Evolutionary conservation across 306 rosid species (phyloP).

Genomic region (Trifolium subterraneum): DNA sequence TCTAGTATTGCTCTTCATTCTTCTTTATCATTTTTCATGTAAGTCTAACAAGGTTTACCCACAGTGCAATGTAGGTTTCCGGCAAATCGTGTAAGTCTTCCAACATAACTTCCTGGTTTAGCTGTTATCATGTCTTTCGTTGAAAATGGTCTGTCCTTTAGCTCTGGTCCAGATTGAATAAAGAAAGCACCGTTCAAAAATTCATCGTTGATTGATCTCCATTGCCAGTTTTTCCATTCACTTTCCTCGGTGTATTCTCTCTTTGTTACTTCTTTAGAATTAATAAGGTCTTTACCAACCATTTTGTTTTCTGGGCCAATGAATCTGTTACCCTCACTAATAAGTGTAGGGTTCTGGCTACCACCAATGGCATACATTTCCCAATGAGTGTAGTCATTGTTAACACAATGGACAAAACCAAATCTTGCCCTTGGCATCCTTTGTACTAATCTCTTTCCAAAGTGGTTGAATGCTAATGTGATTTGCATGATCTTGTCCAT

Average conservation of each 20-base stretch:
- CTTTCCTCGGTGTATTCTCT: conserved; percentile 54
- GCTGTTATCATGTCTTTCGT: conserved; percentile 55
- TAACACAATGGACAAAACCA: conserved; percentile 76
- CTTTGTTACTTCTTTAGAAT: conserved; percentile 47
- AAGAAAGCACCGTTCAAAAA: conserved; percentile 76
- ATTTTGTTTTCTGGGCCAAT: conserved; percentile 47
- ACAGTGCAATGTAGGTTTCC: conserved; percentile 53
- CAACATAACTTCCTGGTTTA: conserved; percentile 60
- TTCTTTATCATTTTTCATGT: background rate
- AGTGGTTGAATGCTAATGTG: conserved; percentile 85
- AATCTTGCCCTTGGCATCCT: conserved; percentile 79
- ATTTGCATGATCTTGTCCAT: conserved; percentile 71
- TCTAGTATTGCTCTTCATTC: background rate
- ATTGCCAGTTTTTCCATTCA: conserved; percentile 64
- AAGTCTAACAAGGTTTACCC: conserved; percentile 55
- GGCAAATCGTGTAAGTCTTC: conserved; percentile 55
- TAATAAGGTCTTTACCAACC: background rate
- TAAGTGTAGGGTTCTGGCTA: conserved; percentile 67
- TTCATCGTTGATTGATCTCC: conserved; percentile 81
- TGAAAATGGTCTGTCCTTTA: conserved; percentile 38
- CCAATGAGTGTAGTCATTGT: conserved; percentile 88
- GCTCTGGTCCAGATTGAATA: conserved; percentile 49
- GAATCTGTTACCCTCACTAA: conserved; percentile 84
- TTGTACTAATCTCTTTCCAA: conserved; percentile 69
- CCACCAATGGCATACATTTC: conserved; percentile 93